Conservation (phyloP, 768 basidiomycete species). For the Scleroderma bovista region DNA sequence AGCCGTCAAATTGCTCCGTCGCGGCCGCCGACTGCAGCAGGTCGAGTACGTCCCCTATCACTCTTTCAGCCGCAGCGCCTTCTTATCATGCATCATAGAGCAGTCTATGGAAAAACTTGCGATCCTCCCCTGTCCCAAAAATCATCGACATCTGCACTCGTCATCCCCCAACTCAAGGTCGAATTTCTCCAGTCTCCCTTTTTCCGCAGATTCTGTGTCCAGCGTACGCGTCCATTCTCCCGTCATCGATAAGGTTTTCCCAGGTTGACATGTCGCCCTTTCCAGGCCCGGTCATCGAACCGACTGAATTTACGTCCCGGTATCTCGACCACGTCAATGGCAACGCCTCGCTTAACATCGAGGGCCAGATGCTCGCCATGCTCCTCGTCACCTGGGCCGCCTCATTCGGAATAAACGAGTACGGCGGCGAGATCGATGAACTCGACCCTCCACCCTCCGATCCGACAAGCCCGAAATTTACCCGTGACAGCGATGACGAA, state of each 20-base stretch:
- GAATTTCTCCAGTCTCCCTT: conserved; percentile 85
- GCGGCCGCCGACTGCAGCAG: conserved; percentile 75
- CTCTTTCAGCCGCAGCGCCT: background rate
- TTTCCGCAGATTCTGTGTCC: conserved; percentile 78
- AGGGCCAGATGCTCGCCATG: conserved; percentile 74
- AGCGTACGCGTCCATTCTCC: conserved; percentile 48
- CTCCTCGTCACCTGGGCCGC: conserved; percentile 84
- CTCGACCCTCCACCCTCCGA: conserved; percentile 5
- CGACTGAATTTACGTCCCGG: conserved; percentile 70
- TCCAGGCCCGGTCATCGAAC: conserved; percentile 81
- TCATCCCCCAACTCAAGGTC: conserved; percentile 66
- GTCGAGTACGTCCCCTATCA: conserved; percentile 62
- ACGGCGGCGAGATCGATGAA: conserved; percentile 47
- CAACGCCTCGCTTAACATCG: conserved; percentile 54
- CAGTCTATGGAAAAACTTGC: conserved; percentile 68
- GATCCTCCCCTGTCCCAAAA: conserved; percentile 28
- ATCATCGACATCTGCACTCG: conserved; percentile 7
- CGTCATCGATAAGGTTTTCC: background rate
- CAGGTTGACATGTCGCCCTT: background rate
- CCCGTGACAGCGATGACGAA: conserved; percentile 20
- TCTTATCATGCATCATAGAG: conserved; percentile 36
- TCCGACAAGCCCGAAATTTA: conserved; percentile 4
- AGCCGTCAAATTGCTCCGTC: conserved; percentile 77
- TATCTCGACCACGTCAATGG: conserved; percentile 64
- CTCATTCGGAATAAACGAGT: conserved; percentile 83